Conservation (phyloP, 495 filamentous ascomycete genomes). For the Penicillium paxilli region DNA sequence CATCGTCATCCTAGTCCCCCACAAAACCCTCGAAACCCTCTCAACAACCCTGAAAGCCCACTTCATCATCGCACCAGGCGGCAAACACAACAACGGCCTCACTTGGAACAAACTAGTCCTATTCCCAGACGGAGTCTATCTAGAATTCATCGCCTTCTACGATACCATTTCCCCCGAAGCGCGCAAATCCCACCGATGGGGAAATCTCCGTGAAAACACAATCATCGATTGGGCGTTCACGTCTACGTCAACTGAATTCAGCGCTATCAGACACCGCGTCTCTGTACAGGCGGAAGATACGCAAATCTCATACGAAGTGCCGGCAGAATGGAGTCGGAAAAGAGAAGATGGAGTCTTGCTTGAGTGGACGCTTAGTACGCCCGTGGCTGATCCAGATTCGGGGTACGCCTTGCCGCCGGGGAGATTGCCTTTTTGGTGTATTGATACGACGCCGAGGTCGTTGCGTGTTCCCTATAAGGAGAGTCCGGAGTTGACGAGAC, state of each 20-base stretch:
- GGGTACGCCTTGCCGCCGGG: conserved; percentile 3
- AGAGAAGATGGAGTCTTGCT: conserved; percentile 14
- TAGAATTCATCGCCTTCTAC: conserved; percentile 22
- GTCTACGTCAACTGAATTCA: conserved; percentile 16
- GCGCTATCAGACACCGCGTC: conserved; percentile 3
- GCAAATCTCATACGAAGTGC: conserved; percentile 7
- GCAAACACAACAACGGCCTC: conserved; percentile 17
- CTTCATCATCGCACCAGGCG: conserved; percentile 17
- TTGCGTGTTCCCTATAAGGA: conserved; percentile 19
- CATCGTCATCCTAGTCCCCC: conserved; percentile 19
- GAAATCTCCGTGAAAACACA: conserved; percentile 15
- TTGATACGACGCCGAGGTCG: conserved; percentile 17
- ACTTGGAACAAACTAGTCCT: conserved; percentile 20
- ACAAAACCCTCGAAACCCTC: conserved; percentile 10
- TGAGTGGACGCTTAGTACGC: conserved; percentile 16
- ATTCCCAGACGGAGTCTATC: conserved; percentile 17
- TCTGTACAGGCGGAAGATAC: neutral
- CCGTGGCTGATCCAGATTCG: neutral
- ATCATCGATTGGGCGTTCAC: conserved; percentile 30
- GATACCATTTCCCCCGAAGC: conserved; percentile 12
- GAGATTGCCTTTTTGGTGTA: conserved; percentile 22
- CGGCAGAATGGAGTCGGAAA: conserved; percentile 10
- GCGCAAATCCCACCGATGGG: conserved; percentile 22
- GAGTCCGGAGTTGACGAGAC: conserved; percentile 10
- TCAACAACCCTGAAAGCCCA: conserved; percentile 1